Percentiles rank a stretch among this genome's conserved stretches.
Evolutionary conservation across 305 asterid genomes (phyloP).

Genomic region (Ajuga reptans): DNA sequence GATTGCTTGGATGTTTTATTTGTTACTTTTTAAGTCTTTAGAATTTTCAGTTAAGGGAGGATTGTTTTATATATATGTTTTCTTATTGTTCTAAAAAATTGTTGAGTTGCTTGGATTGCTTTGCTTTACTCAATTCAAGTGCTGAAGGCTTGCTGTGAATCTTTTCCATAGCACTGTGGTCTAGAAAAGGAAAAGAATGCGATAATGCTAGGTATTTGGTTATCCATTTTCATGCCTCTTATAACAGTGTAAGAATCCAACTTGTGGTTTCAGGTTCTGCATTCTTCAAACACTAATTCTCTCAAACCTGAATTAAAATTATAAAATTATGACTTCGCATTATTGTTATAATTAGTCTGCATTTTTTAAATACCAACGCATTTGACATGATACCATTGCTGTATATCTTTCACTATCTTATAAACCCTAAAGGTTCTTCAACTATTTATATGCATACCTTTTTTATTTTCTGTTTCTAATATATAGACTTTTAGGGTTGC

Average conservation of each 20-base stretch:
- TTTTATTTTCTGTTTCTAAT: conserved; percentile 19
- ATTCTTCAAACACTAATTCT: background rate
- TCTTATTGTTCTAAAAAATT: background rate
- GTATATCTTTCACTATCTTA: background rate
- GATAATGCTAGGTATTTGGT: background rate
- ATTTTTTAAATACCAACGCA: background rate
- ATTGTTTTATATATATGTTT: background rate
- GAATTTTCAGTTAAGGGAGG: background rate
- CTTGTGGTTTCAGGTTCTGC: background rate
- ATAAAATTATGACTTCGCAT: background rate
- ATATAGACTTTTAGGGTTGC: conserved; percentile 57
- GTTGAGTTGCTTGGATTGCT: background rate
- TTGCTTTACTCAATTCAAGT: conserved; percentile 3
- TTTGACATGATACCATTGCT: background rate
- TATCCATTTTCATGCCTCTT: background rate
- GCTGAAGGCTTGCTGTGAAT: background rate
- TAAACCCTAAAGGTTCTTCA: background rate
- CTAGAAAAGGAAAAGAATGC: background rate
- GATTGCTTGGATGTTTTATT: background rate
- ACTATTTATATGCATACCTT: background rate
- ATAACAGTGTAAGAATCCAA: background rate
- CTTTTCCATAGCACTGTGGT: background rate
- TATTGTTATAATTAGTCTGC: background rate
- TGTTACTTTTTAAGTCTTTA: background rate
- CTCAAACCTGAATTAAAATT: background rate